Conservation (phyloP, 164 flowering plant genomes). For the Pachysandra terminalis region DNA sequence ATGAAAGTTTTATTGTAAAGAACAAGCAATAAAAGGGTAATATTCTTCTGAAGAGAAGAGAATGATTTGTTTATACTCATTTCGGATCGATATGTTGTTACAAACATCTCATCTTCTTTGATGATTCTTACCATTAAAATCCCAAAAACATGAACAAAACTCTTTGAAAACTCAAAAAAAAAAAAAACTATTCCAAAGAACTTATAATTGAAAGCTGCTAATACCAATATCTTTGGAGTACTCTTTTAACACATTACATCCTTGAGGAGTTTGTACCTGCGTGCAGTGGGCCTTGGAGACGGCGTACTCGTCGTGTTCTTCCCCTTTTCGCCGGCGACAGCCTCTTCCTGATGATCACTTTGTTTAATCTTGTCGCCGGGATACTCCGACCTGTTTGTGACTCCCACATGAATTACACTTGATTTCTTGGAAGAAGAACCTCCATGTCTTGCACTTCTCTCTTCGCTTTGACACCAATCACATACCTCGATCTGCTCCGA, state of each 20-base stretch:
- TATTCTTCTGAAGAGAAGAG: too few relatives aligned
- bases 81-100: too few relatives aligned
- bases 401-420: constrained; percentile 11
- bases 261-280: constrained; percentile 98
- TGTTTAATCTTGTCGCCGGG: constrained; percentile 45
- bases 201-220: constrained; percentile 2
- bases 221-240: neutral
- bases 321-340: constrained; percentile 30
- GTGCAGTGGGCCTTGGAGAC: constrained; percentile 62
- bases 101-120: too few relatives aligned
- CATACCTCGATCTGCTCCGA: constrained; percentile 44
- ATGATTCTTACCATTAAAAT: neutral
- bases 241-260: constrained; percentile 82
- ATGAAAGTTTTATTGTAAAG: too few relatives aligned
- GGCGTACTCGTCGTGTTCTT: constrained; percentile 46
- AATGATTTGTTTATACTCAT: too few relatives aligned
- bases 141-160: neutral
- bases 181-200: constrained; percentile 2
- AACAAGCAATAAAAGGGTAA: too few relatives aligned
- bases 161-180: neutral
- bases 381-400: constrained; percentile 34
- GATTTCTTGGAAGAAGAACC: constrained; percentile 34
- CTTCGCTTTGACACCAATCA: constrained; percentile 90
- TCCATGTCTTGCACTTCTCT: constrained; percentile 30
- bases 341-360: constrained; percentile 34